These are phyloP conservation scores for Dipodascus geniculatus DNA, from an alignment of 805 yeast genomes.

Conservation along the genomic window DNA sequence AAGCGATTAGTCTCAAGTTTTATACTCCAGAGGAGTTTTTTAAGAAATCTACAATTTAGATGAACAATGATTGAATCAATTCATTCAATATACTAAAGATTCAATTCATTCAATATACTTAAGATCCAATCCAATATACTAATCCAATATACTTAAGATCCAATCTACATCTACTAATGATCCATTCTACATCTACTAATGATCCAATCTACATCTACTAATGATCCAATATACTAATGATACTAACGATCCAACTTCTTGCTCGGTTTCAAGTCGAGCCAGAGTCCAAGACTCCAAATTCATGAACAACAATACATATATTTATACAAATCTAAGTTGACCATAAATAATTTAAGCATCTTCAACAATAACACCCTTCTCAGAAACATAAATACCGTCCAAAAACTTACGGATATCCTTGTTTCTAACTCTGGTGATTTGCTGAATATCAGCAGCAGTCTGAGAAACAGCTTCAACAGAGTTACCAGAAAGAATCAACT, in stretches of 20 bases:
- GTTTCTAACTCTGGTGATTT: constrained; percentile 96
- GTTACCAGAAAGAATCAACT: constrained; percentile 86
- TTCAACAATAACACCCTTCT: constrained; percentile 78
- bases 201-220: too few species aligned
- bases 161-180: too few species aligned
- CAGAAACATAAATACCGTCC: constrained; percentile 99
- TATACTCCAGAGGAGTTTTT: constrained; percentile 64
- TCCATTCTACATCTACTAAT: too few species aligned
- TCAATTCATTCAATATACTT: too few species aligned
- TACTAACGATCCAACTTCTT: too few species aligned
- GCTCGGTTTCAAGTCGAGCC: constrained; percentile 1
- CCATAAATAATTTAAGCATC: constrained; percentile 26
- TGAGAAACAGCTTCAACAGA: constrained; percentile 96
- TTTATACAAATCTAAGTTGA: neutral
- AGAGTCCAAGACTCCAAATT: neutral
- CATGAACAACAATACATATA: neutral
- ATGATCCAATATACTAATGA: too few species aligned
- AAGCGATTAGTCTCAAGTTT: constrained; percentile 40
- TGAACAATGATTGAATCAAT: too few species aligned
- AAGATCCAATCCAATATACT: too few species aligned
- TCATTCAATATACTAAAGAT: too few species aligned
- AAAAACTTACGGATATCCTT: constrained; percentile 99
- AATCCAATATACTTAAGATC: too few species aligned
- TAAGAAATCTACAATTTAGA: too few species aligned
- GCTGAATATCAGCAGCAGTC: constrained; percentile 97